A percentile compares a stretch with the other conserved stretches of the same genome.
Evolutionary conservation across 352 stramenopile genomes (phyloP).

Genomic region (Phytophthora chlamydospora): DNA sequence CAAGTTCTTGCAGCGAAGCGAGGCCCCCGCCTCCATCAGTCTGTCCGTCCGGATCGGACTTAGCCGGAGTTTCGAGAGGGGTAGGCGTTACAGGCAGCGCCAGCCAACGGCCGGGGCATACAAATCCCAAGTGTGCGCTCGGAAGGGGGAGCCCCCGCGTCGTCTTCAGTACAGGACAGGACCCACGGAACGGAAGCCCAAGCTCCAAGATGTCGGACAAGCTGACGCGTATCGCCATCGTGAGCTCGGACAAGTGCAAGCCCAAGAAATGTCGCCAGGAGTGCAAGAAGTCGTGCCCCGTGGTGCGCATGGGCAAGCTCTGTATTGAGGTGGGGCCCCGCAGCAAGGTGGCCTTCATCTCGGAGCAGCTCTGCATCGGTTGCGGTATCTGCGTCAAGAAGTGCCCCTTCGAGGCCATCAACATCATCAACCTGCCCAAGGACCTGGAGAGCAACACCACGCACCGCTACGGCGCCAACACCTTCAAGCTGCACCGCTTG

Average conservation of each 20-base stretch:
- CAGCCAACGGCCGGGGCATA: constrained; percentile 32
- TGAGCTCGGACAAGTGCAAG: constrained; percentile 99
- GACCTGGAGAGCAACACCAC: constrained; percentile 99
- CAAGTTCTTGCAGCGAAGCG: not conserved
- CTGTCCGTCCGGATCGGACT: constrained; percentile 21
- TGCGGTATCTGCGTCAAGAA: constrained; percentile 99
- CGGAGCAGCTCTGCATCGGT: constrained; percentile 99
- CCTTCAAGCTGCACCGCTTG: constrained; percentile 99
- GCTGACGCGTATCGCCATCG: constrained; percentile 98
- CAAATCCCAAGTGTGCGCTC: constrained; percentile 19
- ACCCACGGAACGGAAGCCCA: constrained; percentile 35
- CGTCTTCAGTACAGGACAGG: constrained; percentile 30
- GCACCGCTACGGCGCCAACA: constrained; percentile 99
- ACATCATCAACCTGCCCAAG: constrained; percentile 99
- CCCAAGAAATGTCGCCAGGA: constrained; percentile 99
- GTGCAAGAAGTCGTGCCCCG: constrained; percentile 99
- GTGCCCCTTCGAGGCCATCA: constrained; percentile 99
- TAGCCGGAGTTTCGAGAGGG: constrained; percentile 4
- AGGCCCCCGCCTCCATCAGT: constrained; percentile 28
- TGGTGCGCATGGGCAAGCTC: constrained; percentile 99
- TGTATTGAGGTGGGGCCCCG: constrained; percentile 99
- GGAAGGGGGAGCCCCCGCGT: constrained; percentile 15
- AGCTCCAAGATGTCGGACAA: constrained; percentile 77
- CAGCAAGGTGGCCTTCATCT: constrained; percentile 98
- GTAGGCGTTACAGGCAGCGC: constrained; percentile 28